phyloP scores from a whole-genome alignment of 768 basidiomycete species.

The Lactarius quietus region DNA sequence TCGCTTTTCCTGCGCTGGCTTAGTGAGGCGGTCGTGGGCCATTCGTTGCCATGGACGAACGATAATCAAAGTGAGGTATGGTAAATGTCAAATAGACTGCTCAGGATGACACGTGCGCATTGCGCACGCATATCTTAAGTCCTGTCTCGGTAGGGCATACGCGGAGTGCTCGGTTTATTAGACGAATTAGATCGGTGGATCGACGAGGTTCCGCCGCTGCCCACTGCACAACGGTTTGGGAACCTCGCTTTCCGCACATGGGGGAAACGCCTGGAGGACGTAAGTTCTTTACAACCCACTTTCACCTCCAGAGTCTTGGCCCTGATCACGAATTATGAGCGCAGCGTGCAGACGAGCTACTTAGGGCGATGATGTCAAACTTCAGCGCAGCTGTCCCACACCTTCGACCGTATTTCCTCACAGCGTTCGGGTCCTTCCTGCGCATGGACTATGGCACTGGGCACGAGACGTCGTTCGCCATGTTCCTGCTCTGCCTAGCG shows the following conservation, averaged over 20 bases:
- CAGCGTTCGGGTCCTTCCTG: slow-evolving; percentile 85
- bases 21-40: slow-evolving; percentile 73
- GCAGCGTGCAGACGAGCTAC: slow-evolving; percentile 54
- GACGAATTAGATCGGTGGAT: slow-evolving; percentile 71
- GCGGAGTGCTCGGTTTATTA: slow-evolving; percentile 51
- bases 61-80: slow-evolving; percentile 30
- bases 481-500: slow-evolving; percentile 72
- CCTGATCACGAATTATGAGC: slow-evolving; percentile 10
- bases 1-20: slow-evolving; percentile 70
- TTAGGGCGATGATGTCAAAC: slow-evolving; percentile 46
- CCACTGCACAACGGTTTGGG: slow-evolving; percentile 82
- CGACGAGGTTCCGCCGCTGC: slow-evolving; percentile 70
- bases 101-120: background rate
- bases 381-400: slow-evolving; percentile 49
- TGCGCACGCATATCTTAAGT: slow-evolving; percentile 10
- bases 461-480: slow-evolving; percentile 85
- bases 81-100: slow-evolving; percentile 2
- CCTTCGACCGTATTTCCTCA: slow-evolving; percentile 71
- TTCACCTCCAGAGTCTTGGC: slow-evolving; percentile 10
- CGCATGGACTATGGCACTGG: slow-evolving; percentile 97
- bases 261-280: slow-evolving; percentile 76
- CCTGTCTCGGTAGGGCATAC: slow-evolving; percentile 41
- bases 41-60: slow-evolving; percentile 44
- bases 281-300: slow-evolving; percentile 33
- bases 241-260: slow-evolving; percentile 89